phyloP scores from a whole-genome alignment of 2,329 filamentous ascomycete genomes.

The Hysterium pulicare region DNA sequence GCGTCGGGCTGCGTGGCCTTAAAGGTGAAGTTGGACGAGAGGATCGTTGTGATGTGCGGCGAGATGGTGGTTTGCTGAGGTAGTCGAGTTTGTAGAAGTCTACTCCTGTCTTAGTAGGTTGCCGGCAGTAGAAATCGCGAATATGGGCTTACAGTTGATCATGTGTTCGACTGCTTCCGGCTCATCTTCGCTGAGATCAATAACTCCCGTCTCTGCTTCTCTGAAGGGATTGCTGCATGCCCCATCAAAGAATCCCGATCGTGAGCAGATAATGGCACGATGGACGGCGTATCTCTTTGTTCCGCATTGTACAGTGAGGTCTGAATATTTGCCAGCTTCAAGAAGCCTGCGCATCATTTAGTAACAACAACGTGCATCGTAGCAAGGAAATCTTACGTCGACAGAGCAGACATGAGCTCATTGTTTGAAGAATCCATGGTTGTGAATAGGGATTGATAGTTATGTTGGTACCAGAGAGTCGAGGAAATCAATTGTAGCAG shows the following conservation, averaged over 20 bases:
- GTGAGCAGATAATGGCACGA: constrained; percentile 47
- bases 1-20: constrained; percentile 7
- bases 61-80: constrained; percentile 29
- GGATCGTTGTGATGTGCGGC: constrained; percentile 27
- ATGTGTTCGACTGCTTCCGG: constrained; percentile 40
- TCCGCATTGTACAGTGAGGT: constrained; percentile 48
- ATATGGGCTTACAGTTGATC: constrained; percentile 34
- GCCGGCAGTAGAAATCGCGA: constrained; percentile 3
- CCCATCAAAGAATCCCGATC: constrained; percentile 46
- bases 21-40: constrained; percentile 19
- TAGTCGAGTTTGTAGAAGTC: constrained; percentile 44
- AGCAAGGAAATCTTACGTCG: constrained; percentile 50
- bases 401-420: constrained; percentile 46
- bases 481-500: too few species aligned
- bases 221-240: constrained; percentile 37
- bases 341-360: constrained; percentile 31
- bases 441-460: too few species aligned
- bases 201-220: constrained; percentile 35
- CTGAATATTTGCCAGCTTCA: constrained; percentile 43
- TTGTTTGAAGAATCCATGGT: constrained; percentile 40
- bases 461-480: too few species aligned
- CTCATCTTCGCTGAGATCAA: constrained; percentile 41
- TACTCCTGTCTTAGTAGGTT: constrained; percentile 15
- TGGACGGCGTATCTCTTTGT: constrained; percentile 46
- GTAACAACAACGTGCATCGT: too few species aligned